Evolutionary conservation across 768 basidiomycete species (phyloP).

Genomic region (Tulasnella sp.): DNA sequence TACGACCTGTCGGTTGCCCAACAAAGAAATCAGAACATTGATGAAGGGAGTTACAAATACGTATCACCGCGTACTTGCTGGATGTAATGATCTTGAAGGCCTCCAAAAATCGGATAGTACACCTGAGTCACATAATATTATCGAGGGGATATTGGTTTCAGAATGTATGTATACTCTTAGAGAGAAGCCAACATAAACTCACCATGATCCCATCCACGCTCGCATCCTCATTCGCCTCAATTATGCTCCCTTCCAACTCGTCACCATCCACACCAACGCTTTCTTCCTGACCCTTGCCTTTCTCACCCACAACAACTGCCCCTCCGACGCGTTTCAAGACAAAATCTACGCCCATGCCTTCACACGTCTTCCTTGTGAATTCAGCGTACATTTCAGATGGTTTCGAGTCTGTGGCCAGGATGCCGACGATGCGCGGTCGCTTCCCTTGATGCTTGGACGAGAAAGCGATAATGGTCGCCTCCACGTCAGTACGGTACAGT

Average conservation of each 20-base stretch:
- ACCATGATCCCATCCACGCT: conserved; percentile 93
- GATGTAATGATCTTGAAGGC: conserved; percentile 82
- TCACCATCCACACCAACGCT: conserved; percentile 56
- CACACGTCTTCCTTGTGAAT: conserved; percentile 86
- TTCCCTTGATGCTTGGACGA: background rate
- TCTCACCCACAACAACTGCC: conserved; percentile 42
- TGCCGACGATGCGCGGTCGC: conserved; percentile 74
- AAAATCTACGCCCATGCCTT: conserved; percentile 77
- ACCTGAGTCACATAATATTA: conserved; percentile 39
- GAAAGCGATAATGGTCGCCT: conserved; percentile 21
- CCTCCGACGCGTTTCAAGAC: conserved; percentile 63
- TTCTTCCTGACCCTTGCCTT: conserved; percentile 30
- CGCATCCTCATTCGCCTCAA: conserved; percentile 85
- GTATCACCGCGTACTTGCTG: conserved; percentile 86
- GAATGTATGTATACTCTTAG: background rate
- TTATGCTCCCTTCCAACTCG: conserved; percentile 90
- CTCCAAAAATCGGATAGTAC: conserved; percentile 94
- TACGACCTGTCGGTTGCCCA: conserved; percentile 48
- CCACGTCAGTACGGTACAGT: conserved; percentile 60
- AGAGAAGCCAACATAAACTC: conserved; percentile 24
- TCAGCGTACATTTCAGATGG: conserved; percentile 78
- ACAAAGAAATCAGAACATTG: background rate
- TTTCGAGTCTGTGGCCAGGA: conserved; percentile 71
- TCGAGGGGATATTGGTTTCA: background rate
- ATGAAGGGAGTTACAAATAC: too few relatives aligned